Base-by-base conservation (phyloP, 169 alveolate genomes). In the Eimeria falciformis region DNA sequence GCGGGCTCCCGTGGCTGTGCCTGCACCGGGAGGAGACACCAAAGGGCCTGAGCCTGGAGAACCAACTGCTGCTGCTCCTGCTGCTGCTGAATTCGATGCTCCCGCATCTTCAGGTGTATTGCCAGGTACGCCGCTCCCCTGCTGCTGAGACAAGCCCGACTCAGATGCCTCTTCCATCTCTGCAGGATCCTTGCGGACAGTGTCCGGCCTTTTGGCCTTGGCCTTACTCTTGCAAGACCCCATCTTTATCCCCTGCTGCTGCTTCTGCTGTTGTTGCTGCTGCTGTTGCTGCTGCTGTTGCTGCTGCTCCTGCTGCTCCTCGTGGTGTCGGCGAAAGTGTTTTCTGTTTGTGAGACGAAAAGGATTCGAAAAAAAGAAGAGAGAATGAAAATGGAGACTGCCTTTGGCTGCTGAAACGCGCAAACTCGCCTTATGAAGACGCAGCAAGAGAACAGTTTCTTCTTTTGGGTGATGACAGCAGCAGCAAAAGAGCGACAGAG, bases 201-300 rank as follows among this genome's bases (percentile, higher is more conserved):
- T 78, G 46, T 33, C 90, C 46, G 90, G 90, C 79, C 62, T 53
- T 78, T 82, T 62, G 18, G 91, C 69, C 62, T 62, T 62, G 50
- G 82, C 55, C 27, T 84, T 56, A 71, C 82, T 56, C n/a, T 84
- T 56, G 82, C 82, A 84, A 71, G 81, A 65, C 65, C 82, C 82
- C 91, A 84, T 84, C 79, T 21, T 50, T 21, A 50, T 0, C 23
- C 62, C 62, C 0, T 21, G 23, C 62, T 21, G 62, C 17, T 68
- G 79, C 17, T 68, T 23, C 45, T 68, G 33, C 45, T 68, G 79
- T 12, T 68, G 79, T n/a, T 68, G 79, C 12, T 68, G 47, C 45
- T 21, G 46, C 45, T 21, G 47, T 68, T 27, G 79, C 79, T 68
- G 46, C 45, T 68, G 17, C 5, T n/a, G 47, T 5, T 27, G 79